Base-by-base conservation (phyloP, 1,284 basidiomycete genomes). In the Cystobasidium sp. region DNA sequence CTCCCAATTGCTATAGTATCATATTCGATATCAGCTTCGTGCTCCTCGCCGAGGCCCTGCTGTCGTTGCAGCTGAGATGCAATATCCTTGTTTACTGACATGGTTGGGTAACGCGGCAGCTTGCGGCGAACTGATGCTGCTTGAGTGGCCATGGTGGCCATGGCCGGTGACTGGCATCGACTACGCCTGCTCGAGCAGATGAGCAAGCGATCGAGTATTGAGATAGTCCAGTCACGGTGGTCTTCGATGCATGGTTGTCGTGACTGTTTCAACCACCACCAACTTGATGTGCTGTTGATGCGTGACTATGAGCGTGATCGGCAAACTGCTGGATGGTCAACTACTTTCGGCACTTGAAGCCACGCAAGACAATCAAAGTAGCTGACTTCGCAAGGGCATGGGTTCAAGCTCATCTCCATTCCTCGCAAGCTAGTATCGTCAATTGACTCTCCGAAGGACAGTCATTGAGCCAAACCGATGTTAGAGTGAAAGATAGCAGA, bases 1-100 rank as follows among this genome's bases (percentile, higher is more conserved):
- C 78, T 56, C 77, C 79, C 49, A 79, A 73, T 64, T 74, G 75
- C 78, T 79, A 68, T n/a, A 37, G 9, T 62, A 20, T 41, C 18
- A 52, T 14, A 31, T 47, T 20, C 14, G 20, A n/a, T 10, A 24
- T 66, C 51, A 66, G 51, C 31, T n/a, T 22, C 41, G 0, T 46
- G 16, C 16, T 41, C 43, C 6, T 46, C 14, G 22, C 14, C 10
- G 22, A 37, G 6, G 24, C 56, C 56, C 31, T 20, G 37, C 24
- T 14, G 44, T 24, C 41, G 56, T 41, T 10, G 39, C 16, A 14
- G 47, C 24, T 37, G 49, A 16, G 47, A n/a, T 18, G 20, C 7
- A 10, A 14, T 18, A 16, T 56, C 51, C n/a, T 51, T 66, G 64
- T 66, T 55, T 66, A 71, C 76, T 72, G 51, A 78, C 78, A 63